A percentile compares a stretch with the other conserved stretches of the same genome.
phyloP scores from a whole-genome alignment of 1,284 basidiomycete species.

The Pascua sp. region DNA sequence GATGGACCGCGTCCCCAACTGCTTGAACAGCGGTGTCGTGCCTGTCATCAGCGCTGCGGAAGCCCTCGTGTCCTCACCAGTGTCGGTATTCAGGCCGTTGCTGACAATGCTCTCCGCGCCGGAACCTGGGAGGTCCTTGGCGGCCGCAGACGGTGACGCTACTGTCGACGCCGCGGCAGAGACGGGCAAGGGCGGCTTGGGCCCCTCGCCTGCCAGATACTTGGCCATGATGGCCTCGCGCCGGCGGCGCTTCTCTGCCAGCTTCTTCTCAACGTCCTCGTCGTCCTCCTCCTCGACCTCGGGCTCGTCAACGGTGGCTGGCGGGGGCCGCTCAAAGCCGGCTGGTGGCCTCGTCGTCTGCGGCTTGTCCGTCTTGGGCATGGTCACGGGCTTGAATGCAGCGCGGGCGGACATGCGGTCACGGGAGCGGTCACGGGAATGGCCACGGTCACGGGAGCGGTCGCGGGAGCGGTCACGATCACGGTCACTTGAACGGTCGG shows the following conservation, averaged over 20 bases:
- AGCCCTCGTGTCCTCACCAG: slow-evolving; percentile 22
- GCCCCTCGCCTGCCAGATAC: slow-evolving; percentile 50
- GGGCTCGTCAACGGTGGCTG: slow-evolving; percentile 15
- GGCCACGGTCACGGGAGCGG: neutral
- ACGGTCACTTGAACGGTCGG: slow-evolving; percentile 19
- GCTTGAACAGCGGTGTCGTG: slow-evolving; percentile 35
- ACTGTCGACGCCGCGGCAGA: neutral
- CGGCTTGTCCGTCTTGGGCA: no score
- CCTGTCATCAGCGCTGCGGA: slow-evolving; percentile 16
- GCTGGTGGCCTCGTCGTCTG: no score
- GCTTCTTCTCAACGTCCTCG: slow-evolving; percentile 64
- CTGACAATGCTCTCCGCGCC: slow-evolving; percentile 39
- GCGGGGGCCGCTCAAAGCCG: no score
- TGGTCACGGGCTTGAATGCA: no score
- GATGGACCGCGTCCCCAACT: slow-evolving; percentile 28
- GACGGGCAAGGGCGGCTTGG: slow-evolving; percentile 8
- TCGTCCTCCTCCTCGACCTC: slow-evolving; percentile 60
- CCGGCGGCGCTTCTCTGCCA: slow-evolving; percentile 73
- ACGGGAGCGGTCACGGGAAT: no score
- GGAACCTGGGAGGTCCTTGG: slow-evolving; percentile 3
- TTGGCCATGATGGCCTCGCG: slow-evolving; percentile 82
- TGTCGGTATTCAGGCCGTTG: slow-evolving; percentile 27
- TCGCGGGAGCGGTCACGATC: slow-evolving; percentile 26
- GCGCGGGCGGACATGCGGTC: no score
- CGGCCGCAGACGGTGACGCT: neutral